Evolutionary conservation across 164 flowering plant genomes (phyloP), one percentile per base, ranked within the genome.

Genomic region (Santalum album): DNA sequence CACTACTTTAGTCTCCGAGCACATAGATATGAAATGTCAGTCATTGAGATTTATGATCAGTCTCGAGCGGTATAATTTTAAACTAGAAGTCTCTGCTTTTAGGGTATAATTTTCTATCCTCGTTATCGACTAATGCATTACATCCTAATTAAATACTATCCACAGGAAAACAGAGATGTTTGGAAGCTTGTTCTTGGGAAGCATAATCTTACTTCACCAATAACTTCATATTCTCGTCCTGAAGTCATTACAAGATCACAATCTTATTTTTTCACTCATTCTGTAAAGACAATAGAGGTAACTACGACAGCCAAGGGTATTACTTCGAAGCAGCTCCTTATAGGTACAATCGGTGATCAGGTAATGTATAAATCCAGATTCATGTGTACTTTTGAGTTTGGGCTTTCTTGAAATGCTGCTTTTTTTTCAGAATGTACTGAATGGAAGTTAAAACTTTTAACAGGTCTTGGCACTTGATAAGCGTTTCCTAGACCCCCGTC

Each of bases 1-100:
- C 99, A 94, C 78, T 94, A 94, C 72, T 94, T 94, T 59, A 90
- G 90, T 75, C 88, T 94, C 51, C 79, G 90, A 74, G 99, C 96
- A 29, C 96, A 94, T 69, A 73, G 95, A 86, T 87, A 80, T 65
- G 97, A 94, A 80, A 89, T 92, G 87, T 78, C 97, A 48, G 99
- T 92, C 55, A 72, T 85, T 72, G 99, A 92, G 75, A 79, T 89
- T 57, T 89, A 89, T 75, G 96, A 94, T 65, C 90, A 94, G 65
- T 90, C 97, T 49, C 83, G 97, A n/a, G 96, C 99, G 71, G 99
- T 90, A 86, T 23, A 49, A 19, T 18, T 46, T 48, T 46, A 17
- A 45, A 51, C 27, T 60, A 7, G 12, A 11, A 43, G 18, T 50
- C 11, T 25, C 38, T 29, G 51, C 22, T 25, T 58, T 47, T 39